phyloP scores from a whole-genome alignment of 495 filamentous ascomycete species.

The Aspergillus panamensis region DNA sequence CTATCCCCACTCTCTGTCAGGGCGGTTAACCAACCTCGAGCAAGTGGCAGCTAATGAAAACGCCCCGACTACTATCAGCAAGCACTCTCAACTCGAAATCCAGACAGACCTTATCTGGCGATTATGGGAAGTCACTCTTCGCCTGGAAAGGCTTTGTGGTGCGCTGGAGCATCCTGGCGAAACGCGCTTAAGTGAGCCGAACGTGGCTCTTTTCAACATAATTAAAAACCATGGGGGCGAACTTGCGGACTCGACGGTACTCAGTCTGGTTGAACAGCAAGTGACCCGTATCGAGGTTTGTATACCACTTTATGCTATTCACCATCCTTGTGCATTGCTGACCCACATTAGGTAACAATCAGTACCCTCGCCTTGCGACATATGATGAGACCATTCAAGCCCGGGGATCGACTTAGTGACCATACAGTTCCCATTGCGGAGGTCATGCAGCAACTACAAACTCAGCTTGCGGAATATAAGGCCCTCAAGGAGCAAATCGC shows the following conservation, averaged over 20 bases:
- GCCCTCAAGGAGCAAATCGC: slow-evolving; percentile 48
- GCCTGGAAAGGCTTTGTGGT: slow-evolving; percentile 89
- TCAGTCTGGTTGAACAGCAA: slow-evolving; percentile 89
- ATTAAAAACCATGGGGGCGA: slow-evolving; percentile 83
- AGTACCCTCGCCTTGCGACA: slow-evolving; percentile 64
- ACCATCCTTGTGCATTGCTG: slow-evolving; percentile 9
- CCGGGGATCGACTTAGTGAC: slow-evolving; percentile 43
- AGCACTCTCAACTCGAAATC: slow-evolving; percentile 60
- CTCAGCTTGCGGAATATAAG: slow-evolving; percentile 49
- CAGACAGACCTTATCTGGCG: slow-evolving; percentile 82
- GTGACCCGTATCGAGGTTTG: slow-evolving; percentile 91
- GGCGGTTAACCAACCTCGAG: slow-evolving; percentile 65
- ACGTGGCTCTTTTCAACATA: slow-evolving; percentile 74
- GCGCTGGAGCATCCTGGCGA: slow-evolving; percentile 65
- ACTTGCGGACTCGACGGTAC: slow-evolving; percentile 77
- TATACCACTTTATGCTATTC: slow-evolving; percentile 9
- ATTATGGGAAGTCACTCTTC: slow-evolving; percentile 82
- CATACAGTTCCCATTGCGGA: slow-evolving; percentile 52
- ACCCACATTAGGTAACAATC: slow-evolving; percentile 53
- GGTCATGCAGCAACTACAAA: slow-evolving; percentile 45
- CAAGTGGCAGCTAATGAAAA: slow-evolving; percentile 33
- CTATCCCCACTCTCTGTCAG: slow-evolving; percentile 84
- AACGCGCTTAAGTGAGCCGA: slow-evolving; percentile 61
- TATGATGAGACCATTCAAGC: slow-evolving; percentile 53
- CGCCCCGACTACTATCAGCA: slow-evolving; percentile 40